These are phyloP conservation scores for Neonectria punicea DNA, from an alignment of 2,329 filamentous ascomycete species.

Conservation along the genomic window DNA sequence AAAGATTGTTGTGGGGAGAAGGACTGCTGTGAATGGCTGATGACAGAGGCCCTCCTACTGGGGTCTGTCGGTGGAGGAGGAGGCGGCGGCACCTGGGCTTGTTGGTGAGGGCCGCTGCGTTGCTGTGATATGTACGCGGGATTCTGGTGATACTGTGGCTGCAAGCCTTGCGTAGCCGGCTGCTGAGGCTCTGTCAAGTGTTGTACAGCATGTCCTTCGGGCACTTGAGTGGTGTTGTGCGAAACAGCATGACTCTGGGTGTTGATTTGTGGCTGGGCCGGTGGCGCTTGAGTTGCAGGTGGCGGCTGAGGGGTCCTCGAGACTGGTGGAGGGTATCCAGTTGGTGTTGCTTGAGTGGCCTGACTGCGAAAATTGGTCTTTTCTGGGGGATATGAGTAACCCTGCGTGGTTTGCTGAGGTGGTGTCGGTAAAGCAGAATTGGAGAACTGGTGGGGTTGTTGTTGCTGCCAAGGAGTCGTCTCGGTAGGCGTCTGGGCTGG, in stretches of 20 bases:
- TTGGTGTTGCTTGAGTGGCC: not conserved
- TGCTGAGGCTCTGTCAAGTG: not conserved
- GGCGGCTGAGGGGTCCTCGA: not conserved
- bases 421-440: not conserved
- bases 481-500: not conserved
- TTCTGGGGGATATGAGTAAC: not conserved
- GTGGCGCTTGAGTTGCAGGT: not conserved
- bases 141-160: constrained; percentile 8
- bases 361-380: not conserved
- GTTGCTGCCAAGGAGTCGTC: not conserved
- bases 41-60: constrained; percentile 10
- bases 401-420: not conserved
- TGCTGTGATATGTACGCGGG: constrained; percentile 2
- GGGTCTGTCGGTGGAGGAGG: not conserved
- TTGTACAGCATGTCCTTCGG: not conserved
- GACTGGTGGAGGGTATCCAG: constrained; percentile 4
- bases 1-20: constrained; percentile 33
- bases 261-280: not conserved
- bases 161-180: not conserved
- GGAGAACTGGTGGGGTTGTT: not conserved
- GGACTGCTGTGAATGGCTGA: constrained; percentile 5
- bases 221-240: not conserved
- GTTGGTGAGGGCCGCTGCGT: not conserved
- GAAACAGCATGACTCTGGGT: not conserved
- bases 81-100: not conserved